Conservation (phyloP, 805 yeast species). For the Metschnikowia baotianmanensis region DNA sequence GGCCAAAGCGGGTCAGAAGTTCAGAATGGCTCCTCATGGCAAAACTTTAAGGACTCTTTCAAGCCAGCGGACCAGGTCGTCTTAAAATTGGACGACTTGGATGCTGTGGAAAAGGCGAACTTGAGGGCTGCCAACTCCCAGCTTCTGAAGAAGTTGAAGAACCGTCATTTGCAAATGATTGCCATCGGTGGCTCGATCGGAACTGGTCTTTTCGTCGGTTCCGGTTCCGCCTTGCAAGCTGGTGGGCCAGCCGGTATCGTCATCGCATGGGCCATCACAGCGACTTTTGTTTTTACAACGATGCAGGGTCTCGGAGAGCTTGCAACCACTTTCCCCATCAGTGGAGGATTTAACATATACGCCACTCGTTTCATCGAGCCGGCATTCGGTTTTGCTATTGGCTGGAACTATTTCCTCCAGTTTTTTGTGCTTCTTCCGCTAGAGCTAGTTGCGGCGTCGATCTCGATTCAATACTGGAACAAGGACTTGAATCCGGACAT, state of each 20-base stretch:
- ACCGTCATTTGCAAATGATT: constrained; percentile 75
- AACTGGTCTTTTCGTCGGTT: constrained; percentile 77
- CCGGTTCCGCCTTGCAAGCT: constrained; percentile 56
- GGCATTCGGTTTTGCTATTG: constrained; percentile 68
- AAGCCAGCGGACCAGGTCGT: constrained; percentile 30
- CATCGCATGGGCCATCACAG: constrained; percentile 38
- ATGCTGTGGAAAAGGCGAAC: constrained; percentile 31
- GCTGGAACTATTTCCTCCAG: constrained; percentile 64
- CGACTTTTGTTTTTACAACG: constrained; percentile 32
- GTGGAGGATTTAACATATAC: constrained; percentile 52
- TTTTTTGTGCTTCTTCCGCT: constrained; percentile 58
- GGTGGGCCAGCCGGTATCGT: constrained; percentile 70
- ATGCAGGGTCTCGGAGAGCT: constrained; percentile 48
- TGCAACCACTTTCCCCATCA: constrained; percentile 51
- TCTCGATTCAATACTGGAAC: constrained; percentile 41
- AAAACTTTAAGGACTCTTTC: constrained; percentile 31
- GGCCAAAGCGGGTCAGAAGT: constrained; percentile 3
- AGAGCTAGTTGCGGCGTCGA: constrained; percentile 52
- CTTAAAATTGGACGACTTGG: constrained; percentile 20
- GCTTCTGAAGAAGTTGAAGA: constrained; percentile 31
- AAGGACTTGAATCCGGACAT: constrained; percentile 37
- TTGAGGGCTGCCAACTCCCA: constrained; percentile 23
- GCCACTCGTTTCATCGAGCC: constrained; percentile 65
- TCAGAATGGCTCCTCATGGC: constrained; percentile 15
- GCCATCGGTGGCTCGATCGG: constrained; percentile 85